phyloP scores from a whole-genome alignment of 768 basidiomycete species.

The Mycena latifolia region DNA sequence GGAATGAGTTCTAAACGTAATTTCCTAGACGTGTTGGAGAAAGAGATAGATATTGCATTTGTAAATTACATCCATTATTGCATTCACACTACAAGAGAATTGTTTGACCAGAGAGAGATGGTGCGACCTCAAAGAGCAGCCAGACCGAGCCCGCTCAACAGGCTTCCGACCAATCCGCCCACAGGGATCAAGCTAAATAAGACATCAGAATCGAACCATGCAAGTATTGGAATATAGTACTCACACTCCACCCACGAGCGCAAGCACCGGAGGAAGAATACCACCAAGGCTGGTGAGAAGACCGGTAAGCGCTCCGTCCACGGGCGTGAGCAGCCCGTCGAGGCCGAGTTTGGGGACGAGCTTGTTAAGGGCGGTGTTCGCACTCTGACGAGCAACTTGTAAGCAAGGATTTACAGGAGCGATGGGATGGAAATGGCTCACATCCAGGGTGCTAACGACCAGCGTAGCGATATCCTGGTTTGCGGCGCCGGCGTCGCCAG shows the following conservation, averaged over 20 bases:
- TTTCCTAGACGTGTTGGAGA: no score
- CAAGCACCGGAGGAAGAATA: slow-evolving; percentile 16
- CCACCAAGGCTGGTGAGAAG: slow-evolving; percentile 9
- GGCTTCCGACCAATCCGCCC: slow-evolving; percentile 9
- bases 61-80: no score
- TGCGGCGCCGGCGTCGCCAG: no score
- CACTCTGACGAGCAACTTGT: neutral
- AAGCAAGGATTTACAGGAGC: neutral
- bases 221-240: neutral
- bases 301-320: slow-evolving; percentile 13
- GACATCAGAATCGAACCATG: neutral
- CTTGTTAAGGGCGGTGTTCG: slow-evolving; percentile 23
- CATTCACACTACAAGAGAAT: no score
- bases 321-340: neutral
- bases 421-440: neutral
- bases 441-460: slow-evolving; percentile 2
- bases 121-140: no score
- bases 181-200: slow-evolving; percentile 7
- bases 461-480: slow-evolving; percentile 17
- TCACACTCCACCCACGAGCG: slow-evolving; percentile 18
- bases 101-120: no score
- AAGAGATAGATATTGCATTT: no score
- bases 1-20: slow-evolving; percentile 25
- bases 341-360: no score
- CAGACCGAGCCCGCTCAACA: neutral